Conservation (phyloP, 805 yeast species). For the Debaryomyces castellii region DNA sequence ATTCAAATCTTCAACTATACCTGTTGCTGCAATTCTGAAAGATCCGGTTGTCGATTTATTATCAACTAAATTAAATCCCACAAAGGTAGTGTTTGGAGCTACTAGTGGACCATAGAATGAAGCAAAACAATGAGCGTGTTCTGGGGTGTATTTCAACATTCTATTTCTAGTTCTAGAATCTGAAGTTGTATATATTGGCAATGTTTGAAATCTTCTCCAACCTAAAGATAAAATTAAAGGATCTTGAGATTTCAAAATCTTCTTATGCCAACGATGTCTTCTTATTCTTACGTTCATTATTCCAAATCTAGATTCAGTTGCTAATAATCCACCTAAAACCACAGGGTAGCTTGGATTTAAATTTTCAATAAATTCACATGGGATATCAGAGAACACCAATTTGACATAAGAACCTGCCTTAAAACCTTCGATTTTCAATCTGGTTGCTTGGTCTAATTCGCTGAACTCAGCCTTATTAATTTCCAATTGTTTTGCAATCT, state of each 20-base stretch:
- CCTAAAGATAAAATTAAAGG: slow-evolving; percentile 92
- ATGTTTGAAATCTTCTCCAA: slow-evolving; percentile 97
- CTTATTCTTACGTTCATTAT: slow-evolving; percentile 89
- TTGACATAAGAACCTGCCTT: slow-evolving; percentile 94
- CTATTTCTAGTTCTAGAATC: slow-evolving; percentile 98
- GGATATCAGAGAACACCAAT: slow-evolving; percentile 75
- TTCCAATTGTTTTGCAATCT: slow-evolving; percentile 93
- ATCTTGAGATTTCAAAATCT: slow-evolving; percentile 91
- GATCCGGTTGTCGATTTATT: slow-evolving; percentile 81
- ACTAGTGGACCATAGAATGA: slow-evolving; percentile 96
- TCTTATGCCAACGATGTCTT: slow-evolving; percentile 98
- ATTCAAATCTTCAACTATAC: slow-evolving; percentile 91
- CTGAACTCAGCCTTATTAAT: slow-evolving; percentile 82
- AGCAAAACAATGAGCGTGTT: slow-evolving; percentile 94
- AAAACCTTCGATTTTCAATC: slow-evolving; percentile 85
- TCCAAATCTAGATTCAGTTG: slow-evolving; percentile 92
- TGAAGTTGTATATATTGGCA: slow-evolving; percentile 93
- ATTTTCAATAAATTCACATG: slow-evolving; percentile 87
- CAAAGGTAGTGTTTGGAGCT: slow-evolving; percentile 96
- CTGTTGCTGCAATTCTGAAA: slow-evolving; percentile 95
- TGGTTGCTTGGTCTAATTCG: slow-evolving; percentile 69
- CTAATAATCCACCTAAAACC: slow-evolving; percentile 84
- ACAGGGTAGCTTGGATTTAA: slow-evolving; percentile 85
- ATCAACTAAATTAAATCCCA: slow-evolving; percentile 89
- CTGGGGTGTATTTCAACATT: slow-evolving; percentile 97